Base-by-base conservation (phyloP, 192 early-diverging fungal species). In the Dispira parvispora region DNA sequence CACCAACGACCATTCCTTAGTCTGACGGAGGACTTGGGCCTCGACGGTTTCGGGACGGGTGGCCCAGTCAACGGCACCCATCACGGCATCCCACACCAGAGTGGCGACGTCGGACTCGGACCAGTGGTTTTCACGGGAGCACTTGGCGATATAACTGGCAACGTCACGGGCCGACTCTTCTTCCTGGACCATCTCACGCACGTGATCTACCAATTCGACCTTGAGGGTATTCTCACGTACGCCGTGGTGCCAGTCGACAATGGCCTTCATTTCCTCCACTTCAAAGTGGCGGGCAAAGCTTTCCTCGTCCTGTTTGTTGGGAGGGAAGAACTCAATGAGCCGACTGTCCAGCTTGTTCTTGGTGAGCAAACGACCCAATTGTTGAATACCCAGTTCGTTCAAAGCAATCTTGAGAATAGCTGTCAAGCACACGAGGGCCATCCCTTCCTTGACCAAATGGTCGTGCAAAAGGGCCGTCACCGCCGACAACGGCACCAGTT, bases 371-470 rank as follows among this genome's bases (percentile, higher is more conserved):
- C 76, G 76, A 61, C 78, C 83, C 61, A 97, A 76, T 64, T 92
- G 87, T 38, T 86, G 84, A 62, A 90, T 80, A 28, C 62, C 76
- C 54, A 91, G 87, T 62, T 88, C 86, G 45, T 75, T 69, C 62
- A 94, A 73, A 72, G 85, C 89, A 28, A 84, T 82, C 54, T 87
- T 80, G 77, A 96, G 83, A 42, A 91, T 80, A 26, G 82, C 70
- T 11, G 92, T 97, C 45, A 85, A 73, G 71, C 96, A 97, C 45
- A 81, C 75, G 52, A 96, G 74, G 14, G 89, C 81, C 23, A 83
- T 79, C 42, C 89, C 91, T 66, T 94, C 91, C 75, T 91, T 93
- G 66, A 93, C 89, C 69, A 97, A 78, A 69, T 97, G 90, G 65
- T 97, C 94, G 76, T 93, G 92, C 66, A 89, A 81, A 62, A 94